These are phyloP conservation scores for Blastobotrys capitulatus DNA, from an alignment of 1,139 yeast genomes.

Conservation along the genomic window DNA sequence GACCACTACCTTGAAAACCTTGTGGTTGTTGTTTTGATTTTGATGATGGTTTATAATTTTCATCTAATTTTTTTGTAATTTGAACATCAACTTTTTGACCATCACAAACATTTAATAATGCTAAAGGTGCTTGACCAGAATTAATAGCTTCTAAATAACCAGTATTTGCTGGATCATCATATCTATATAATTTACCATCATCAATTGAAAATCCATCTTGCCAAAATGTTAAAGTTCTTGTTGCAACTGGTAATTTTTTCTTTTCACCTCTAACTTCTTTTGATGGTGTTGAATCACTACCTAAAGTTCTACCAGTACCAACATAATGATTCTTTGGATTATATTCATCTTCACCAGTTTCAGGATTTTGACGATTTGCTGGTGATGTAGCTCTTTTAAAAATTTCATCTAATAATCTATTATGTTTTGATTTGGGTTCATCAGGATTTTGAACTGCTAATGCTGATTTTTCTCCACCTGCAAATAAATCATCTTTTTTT, in stretches of 20 bases:
- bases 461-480: slow-evolving; percentile 94
- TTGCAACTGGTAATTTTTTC: neutral
- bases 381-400: slow-evolving; percentile 53
- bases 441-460: slow-evolving; percentile 91
- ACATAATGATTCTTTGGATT: slow-evolving; percentile 35
- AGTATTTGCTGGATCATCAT: slow-evolving; percentile 86
- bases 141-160: slow-evolving; percentile 73
- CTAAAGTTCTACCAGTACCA: slow-evolving; percentile 81
- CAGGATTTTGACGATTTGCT: slow-evolving; percentile 28
- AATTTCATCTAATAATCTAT: slow-evolving; percentile 48
- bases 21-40: slow-evolving; percentile 64
- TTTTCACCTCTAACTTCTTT: slow-evolving; percentile 10
- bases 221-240: slow-evolving; percentile 82
- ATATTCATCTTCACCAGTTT: slow-evolving; percentile 17
- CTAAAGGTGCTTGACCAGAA: slow-evolving; percentile 89
- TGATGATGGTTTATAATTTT: slow-evolving; percentile 69
- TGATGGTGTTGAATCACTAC: slow-evolving; percentile 41
- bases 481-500: slow-evolving; percentile 70
- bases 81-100: slow-evolving; percentile 97
- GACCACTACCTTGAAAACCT: slow-evolving; percentile 82
- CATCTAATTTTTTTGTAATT: slow-evolving; percentile 75
- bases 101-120: slow-evolving; percentile 70
- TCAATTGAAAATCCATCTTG: slow-evolving; percentile 93
- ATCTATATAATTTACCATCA: slow-evolving; percentile 77
- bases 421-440: slow-evolving; percentile 29